Base-by-base conservation (phyloP, 768 basidiomycete genomes). In the Clavaria fumosa region DNA sequence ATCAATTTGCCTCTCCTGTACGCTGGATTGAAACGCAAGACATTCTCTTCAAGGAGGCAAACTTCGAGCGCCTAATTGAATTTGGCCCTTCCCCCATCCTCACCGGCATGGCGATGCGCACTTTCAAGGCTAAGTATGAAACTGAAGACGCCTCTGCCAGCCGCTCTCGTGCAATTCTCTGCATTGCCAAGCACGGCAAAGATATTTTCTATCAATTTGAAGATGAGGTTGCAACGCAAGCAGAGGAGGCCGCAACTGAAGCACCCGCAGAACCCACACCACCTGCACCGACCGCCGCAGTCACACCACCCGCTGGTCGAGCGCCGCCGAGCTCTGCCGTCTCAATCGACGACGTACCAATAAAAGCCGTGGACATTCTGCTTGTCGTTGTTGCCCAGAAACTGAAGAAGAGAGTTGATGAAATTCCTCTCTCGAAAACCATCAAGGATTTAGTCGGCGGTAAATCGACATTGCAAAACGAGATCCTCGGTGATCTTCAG, bases 1-100 rank as follows among this genome's bases (percentile, higher is more conserved):
- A 99, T 53, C 95, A 99, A 55, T 97, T 93, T 49, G 91, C 93
- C 0, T 97, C 93, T 1, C 91, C 95, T 5, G 93, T 99, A 14
- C 82, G 91, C 35, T 99, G 95, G 95, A 99, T 99, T 50, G 85
- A 97, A 63, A 99, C 93, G 0, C 95, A 99, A 54, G 95, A 99
- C 51, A 70, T 83, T 18, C 70, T 99, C 40, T 99, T 99, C 66
- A 70, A 67, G 7, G 58, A 75, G 6, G 95, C 75, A 66, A 65
- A 67, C 31, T 95, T 95, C 50, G 93, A 96, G 58, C 78, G 95
- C 11, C 69, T 97, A 50, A 80, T 99, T 49, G 95, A 99, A 55
- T 64, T 99, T 37, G 95, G 95, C 22, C 95, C 95, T 27, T 89
- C 89, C 3, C 95, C 95, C 2, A 96, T 90, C 7, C 70, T 99